These are phyloP conservation scores for Penicillium corylophilum DNA, from an alignment of 2,329 filamentous ascomycete genomes.

Conservation along the genomic window DNA sequence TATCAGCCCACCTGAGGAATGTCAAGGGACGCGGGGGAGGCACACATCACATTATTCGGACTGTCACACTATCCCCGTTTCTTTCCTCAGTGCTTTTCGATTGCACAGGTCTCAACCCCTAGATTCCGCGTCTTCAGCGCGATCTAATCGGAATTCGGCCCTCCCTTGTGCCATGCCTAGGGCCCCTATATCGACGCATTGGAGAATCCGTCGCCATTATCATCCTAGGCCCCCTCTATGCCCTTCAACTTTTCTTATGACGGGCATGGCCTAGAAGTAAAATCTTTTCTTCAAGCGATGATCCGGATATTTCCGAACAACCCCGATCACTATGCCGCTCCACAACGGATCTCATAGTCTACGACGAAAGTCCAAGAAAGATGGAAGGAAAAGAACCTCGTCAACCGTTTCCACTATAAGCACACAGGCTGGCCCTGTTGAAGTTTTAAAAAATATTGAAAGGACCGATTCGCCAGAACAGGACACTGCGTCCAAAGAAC, in stretches of 20 bases:
- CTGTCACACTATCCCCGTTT: neutral
- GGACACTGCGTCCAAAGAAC: constrained; percentile 14
- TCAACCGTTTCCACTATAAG: constrained; percentile 26
- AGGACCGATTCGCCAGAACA: constrained; percentile 16
- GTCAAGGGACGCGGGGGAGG: constrained; percentile 19
- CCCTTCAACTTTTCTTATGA: neutral
- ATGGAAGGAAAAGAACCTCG: constrained; percentile 25
- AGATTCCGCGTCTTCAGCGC: constrained; percentile 20
- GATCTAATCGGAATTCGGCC: constrained; percentile 21
- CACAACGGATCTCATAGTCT: constrained; percentile 22
- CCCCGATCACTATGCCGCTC: constrained; percentile 30
- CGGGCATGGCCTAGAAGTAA: constrained; percentile 6
- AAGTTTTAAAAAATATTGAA: constrained; percentile 15
- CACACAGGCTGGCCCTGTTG: constrained; percentile 21
- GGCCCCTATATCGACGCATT: constrained; percentile 13
- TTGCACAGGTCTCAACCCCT: constrained; percentile 15
- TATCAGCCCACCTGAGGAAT: constrained; percentile 8
- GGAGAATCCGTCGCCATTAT: constrained; percentile 7
- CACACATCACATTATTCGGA: constrained; percentile 18
- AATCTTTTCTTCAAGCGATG: constrained; percentile 12
- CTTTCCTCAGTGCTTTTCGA: neutral
- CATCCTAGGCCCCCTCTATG: constrained; percentile 8
- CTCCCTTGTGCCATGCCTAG: constrained; percentile 22
- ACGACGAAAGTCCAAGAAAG: constrained; percentile 30
- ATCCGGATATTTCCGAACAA: constrained; percentile 11